Conservation (phyloP, 2,329 filamentous ascomycete species). For the Ceratocystis albifundus region DNA sequence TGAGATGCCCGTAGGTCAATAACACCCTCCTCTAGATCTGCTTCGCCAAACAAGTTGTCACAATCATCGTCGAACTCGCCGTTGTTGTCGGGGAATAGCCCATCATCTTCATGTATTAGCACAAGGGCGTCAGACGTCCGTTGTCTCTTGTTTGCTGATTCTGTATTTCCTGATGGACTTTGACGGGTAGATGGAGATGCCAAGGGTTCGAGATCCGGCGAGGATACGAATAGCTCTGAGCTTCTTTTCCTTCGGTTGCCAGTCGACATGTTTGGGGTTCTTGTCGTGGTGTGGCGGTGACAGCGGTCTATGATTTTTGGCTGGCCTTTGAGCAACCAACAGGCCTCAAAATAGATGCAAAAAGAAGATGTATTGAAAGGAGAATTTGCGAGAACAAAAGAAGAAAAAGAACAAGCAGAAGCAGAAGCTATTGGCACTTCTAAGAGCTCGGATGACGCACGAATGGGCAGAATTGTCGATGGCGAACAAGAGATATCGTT, state of each 20-base stretch:
- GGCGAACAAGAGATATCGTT: too few relatives aligned
- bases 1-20: slow-evolving; percentile 10
- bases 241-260: slow-evolving; percentile 5
- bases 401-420: too few relatives aligned
- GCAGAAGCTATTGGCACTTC: background rate
- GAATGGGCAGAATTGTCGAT: too few relatives aligned
- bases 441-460: background rate
- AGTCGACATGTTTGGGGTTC: background rate
- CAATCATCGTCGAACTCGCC: slow-evolving; percentile 11
- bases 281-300: background rate
- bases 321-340: too few relatives aligned
- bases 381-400: too few relatives aligned
- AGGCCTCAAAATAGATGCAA: too few relatives aligned
- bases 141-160: slow-evolving; percentile 7
- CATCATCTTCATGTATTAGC: background rate
- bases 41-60: background rate
- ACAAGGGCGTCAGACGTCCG: background rate
- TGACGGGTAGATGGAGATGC: background rate
- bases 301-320: too few relatives aligned
- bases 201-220: background rate
- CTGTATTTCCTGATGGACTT: background rate
- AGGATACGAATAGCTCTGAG: slow-evolving; percentile 7
- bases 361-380: background rate
- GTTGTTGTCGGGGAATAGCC: background rate
- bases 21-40: background rate